Conservation (phyloP, 1,284 basidiomycete species). For the Ustilago vetiveriae region DNA sequence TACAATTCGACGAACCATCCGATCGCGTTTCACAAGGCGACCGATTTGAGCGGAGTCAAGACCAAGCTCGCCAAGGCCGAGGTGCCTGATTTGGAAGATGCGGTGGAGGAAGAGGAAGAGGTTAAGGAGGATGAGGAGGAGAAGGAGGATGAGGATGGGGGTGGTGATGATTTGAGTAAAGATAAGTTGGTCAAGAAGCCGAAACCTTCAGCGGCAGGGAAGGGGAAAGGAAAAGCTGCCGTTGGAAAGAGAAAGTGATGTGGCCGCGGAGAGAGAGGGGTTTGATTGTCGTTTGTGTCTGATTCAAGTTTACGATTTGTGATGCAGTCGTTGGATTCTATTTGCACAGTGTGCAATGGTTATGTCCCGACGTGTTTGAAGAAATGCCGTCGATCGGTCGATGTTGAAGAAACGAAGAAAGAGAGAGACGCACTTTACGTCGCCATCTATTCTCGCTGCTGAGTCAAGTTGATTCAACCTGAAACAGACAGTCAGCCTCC, state of each 20-base stretch:
- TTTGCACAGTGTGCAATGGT: no score
- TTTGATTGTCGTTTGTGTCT: no score
- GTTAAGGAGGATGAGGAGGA: slow-evolving; percentile 31
- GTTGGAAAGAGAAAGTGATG: slow-evolving; percentile 14
- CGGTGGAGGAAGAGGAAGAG: slow-evolving; percentile 68
- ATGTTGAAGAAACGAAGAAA: no score
- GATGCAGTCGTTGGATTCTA: no score
- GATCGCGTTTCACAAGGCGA: slow-evolving; percentile 55
- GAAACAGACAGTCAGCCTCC: no score
- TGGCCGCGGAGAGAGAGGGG: no score
- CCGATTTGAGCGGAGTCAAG: slow-evolving; percentile 27
- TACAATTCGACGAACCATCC: slow-evolving; percentile 67
- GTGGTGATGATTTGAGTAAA: slow-evolving; percentile 61
- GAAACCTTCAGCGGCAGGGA: slow-evolving; percentile 67
- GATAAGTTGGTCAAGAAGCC: slow-evolving; percentile 72
- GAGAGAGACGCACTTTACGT: no score
- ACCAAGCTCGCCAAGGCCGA: slow-evolving; percentile 36
- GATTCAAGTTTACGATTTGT: no score
- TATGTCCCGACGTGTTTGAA: no score
- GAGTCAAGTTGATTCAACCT: no score
- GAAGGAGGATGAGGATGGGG: slow-evolving; percentile 60
- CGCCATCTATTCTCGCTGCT: no score
- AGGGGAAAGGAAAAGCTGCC: slow-evolving; percentile 32
- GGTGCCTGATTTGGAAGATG: slow-evolving; percentile 58
- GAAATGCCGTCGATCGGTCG: no score